phyloP scores from a whole-genome alignment of 179 eudicot species.

The Gypsophila paniculata region DNA sequence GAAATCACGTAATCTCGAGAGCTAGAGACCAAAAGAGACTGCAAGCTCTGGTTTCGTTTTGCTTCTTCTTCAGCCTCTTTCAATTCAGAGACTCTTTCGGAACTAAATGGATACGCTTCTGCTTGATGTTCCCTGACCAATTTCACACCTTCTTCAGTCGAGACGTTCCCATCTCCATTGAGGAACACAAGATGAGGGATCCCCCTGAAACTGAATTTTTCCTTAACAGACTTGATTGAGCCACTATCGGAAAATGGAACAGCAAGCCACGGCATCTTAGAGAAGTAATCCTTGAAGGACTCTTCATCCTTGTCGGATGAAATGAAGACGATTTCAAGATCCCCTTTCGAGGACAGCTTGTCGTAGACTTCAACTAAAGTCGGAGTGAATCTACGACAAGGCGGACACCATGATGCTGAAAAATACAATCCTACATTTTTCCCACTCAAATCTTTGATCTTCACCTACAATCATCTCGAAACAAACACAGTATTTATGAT shows the following conservation, averaged over 20 bases:
- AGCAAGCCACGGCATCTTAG: conserved; percentile 46
- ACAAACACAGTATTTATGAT: not conserved
- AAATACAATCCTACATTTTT: conserved; percentile 39
- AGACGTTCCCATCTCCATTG: conserved; percentile 30
- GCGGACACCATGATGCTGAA: conserved; percentile 38
- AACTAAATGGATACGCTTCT: conserved; percentile 37
- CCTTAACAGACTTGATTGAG: conserved; percentile 18
- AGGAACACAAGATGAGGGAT: conserved; percentile 38
- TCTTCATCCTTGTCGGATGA: conserved; percentile 31
- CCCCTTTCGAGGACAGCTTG: conserved; percentile 26
- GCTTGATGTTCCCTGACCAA: conserved; percentile 28
- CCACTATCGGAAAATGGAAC: conserved; percentile 38
- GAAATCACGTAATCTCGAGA: conserved; percentile 41
- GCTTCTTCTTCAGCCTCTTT: conserved; percentile 35
- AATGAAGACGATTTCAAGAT: conserved; percentile 32
- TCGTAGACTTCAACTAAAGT: conserved; percentile 27
- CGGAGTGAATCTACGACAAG: conserved; percentile 37
- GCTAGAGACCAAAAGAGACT: conserved; percentile 34
- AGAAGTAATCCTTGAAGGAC: conserved; percentile 31
- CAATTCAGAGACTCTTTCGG: conserved; percentile 27
- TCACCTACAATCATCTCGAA: conserved; percentile 28
- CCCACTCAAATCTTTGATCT: conserved; percentile 30
- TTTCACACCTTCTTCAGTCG: conserved; percentile 28
- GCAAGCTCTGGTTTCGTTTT: conserved; percentile 37
- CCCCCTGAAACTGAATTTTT: conserved; percentile 27